Evolutionary conservation across 2,329 filamentous ascomycete genomes (phyloP), one percentile per base, ranked within the genome.

Genomic region (Aphanoascus verrucosus): DNA sequence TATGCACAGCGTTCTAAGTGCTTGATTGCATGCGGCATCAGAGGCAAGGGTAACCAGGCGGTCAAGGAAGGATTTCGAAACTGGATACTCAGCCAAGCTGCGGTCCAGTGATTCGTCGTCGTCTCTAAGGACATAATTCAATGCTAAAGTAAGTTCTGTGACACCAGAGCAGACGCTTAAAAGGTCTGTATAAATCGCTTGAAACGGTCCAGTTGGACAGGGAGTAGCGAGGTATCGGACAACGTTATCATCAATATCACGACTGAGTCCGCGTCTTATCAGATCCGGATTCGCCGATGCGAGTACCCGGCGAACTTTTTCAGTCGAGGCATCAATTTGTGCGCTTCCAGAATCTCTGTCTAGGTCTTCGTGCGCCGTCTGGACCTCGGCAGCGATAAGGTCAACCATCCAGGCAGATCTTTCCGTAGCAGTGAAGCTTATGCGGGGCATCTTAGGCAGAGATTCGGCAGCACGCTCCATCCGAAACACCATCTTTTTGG

Each of bases 401-500:
- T 40, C 37, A 49, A 49, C 12, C 23, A 49, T 49, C 46, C 46
- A 40, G 37, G 37, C 37, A 40, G 37, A 40, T 40, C 37, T 40
- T 9, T 40, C 37, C 4, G 37, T 17, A 17, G 17, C 37, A 17
- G 37, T 40, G 37, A 40, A 40, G 37, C 37, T 40, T n/a, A 40
- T 40, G 17, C 17, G 14, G 17, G 37, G 37, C 37, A 40, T 40
- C 37, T 40, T 40, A 17, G 37, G 37, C 37, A 40, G 37, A 40
- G 37, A n/a, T 40, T 49, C 31, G 5, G 32, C 31, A 17, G 32
- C 32, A 28, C 46, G 19, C 46, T 49, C 46, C 15, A 49, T 15
- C 32, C 46, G 46, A 35, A 49, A 49, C 46, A 49, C 46, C 46
- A 49, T 49, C 32, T 49, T 31, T 37, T 35, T 19, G n/a, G 17